Evolutionary conservation across 2,329 filamentous ascomycete genomes (phyloP), one percentile per base, ranked within the genome.

Genomic region (Colletotrichum plurivorum): DNA sequence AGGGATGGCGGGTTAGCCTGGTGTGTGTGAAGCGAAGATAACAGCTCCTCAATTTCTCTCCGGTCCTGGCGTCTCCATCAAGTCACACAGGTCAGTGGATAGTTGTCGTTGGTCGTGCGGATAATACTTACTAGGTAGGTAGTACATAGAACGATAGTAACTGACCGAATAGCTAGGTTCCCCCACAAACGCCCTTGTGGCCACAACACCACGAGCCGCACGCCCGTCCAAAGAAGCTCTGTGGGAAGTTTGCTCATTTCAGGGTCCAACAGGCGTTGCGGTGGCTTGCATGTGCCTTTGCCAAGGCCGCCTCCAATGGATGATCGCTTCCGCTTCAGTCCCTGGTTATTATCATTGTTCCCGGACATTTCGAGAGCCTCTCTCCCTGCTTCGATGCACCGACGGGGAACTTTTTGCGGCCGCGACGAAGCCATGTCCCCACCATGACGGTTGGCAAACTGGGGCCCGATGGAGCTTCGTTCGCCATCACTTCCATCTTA

Each of bases 261-360:
- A 69, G 66, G 66, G 66, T 69, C 67, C 67, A 51, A 67, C 49
- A 18, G 63, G 46, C 63, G 67, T 69, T 56, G 67, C 52, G 63
- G 56, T 46, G 56, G 51, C 63, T 67, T 67, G 63, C 67, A 69
- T 67, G 63, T 69, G 67, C 25, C 36, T 45, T 62, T 57, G 67
- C 67, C 63, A 63, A 69, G 67, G 51, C 56, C 56, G 49, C 51
- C 41, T 27, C 48, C 48, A 65, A 55, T 49, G 43, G 63, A 25
- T 63, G 67, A 69, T 69, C 67, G 55, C 63, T 67, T 52, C 67
- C 67, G 53, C 56, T 55, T 67, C 51, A 36, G 66, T 54, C 55
- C 60, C 60, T 43, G 36, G 56, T 69, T 48, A 56, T 68, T 46
- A 46, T 52, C 48, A 53, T 58, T 22, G n/a, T 25, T 66, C 55